Conservation (phyloP, 1,139 yeast species). For the Dujonia santamariae region DNA sequence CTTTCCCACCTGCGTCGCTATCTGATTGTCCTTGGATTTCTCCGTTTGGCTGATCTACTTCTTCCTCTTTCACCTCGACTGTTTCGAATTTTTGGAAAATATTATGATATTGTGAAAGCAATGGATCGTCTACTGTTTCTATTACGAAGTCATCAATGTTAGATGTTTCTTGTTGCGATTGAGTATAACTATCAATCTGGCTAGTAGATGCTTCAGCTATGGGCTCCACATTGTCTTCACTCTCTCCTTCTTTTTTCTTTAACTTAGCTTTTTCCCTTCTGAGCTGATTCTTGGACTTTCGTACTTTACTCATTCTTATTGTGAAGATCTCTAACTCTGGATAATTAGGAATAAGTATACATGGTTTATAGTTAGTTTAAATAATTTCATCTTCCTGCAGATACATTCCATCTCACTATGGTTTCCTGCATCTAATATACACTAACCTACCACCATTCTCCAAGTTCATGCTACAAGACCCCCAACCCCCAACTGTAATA, state of each 20-base stretch:
- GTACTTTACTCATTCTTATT: slow-evolving; percentile 18
- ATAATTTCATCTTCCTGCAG: background rate
- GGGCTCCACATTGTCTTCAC: slow-evolving; percentile 6
- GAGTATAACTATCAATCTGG: too few species aligned
- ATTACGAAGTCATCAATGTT: too few species aligned
- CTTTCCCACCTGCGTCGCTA: slow-evolving; percentile 20
- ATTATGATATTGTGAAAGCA: slow-evolving; percentile 36
- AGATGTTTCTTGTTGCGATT: too few species aligned
- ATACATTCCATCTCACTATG: background rate
- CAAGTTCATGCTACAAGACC: too few species aligned
- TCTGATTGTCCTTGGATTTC: slow-evolving; percentile 23
- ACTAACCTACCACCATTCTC: too few species aligned
- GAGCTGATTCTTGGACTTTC: slow-evolving; percentile 57
- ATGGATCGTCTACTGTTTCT: slow-evolving; percentile 26
- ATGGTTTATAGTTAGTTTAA: background rate
- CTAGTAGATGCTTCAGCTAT: background rate
- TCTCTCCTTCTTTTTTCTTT: slow-evolving; percentile 32
- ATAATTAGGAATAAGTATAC: too few species aligned
- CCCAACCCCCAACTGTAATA: too few species aligned
- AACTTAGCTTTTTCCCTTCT: slow-evolving; percentile 60
- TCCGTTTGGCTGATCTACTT: slow-evolving; percentile 4
- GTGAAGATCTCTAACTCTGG: too few species aligned
- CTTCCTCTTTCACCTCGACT: slow-evolving; percentile 3
- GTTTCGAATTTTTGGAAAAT: slow-evolving; percentile 42
- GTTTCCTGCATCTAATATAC: slow-evolving; percentile 1